A percentile compares a stretch with the other conserved stretches of the same genome.
These are phyloP conservation scores for Sporothrix phasma DNA, from an alignment of 2,329 filamentous ascomycete genomes.

Conservation along the genomic window DNA sequence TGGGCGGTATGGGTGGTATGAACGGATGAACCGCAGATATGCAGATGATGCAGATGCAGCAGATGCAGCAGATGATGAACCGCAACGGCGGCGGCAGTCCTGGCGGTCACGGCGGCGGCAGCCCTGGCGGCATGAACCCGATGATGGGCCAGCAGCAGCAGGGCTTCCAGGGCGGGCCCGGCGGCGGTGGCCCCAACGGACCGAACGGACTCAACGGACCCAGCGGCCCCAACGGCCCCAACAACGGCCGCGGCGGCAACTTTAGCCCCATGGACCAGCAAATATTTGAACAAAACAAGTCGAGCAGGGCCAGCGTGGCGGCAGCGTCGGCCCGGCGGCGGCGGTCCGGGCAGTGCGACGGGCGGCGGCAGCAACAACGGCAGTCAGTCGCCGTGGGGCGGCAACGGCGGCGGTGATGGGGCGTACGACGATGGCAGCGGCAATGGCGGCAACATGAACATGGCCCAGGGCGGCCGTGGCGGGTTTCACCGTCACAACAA, in stretches of 20 bases:
- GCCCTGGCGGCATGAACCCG: slow-evolving; percentile 38
- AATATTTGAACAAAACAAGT: slow-evolving; percentile 68
- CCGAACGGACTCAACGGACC: too few relatives aligned
- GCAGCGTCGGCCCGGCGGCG: slow-evolving; percentile 14
- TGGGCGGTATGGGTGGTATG: slow-evolving; percentile 12
- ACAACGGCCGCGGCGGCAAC: slow-evolving; percentile 26
- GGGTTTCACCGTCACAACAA: slow-evolving; percentile 24
- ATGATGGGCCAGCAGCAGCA: slow-evolving; percentile 34
- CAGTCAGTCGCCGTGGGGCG: slow-evolving; percentile 23
- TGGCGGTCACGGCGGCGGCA: slow-evolving; percentile 23
- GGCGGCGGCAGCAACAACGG: slow-evolving; percentile 22
- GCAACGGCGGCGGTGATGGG: slow-evolving; percentile 34
- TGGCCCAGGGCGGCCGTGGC: slow-evolving; percentile 27
- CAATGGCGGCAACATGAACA: slow-evolving; percentile 29
- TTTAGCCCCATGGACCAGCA: slow-evolving; percentile 65
- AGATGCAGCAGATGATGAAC: slow-evolving; percentile 42
- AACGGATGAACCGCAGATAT: slow-evolving; percentile 59
- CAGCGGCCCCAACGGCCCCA: not conserved
- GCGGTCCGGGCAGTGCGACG: slow-evolving; percentile 23
- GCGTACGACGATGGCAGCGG: slow-evolving; percentile 79
- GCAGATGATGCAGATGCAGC: slow-evolving; percentile 65
- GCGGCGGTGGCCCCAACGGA: slow-evolving; percentile 1
- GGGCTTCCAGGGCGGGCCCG: slow-evolving; percentile 13
- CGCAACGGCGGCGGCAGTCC: slow-evolving; percentile 26
- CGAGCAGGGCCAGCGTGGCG: slow-evolving; percentile 48